Conservation (phyloP, 257 asterid genomes). For the Ballota nigra region DNA sequence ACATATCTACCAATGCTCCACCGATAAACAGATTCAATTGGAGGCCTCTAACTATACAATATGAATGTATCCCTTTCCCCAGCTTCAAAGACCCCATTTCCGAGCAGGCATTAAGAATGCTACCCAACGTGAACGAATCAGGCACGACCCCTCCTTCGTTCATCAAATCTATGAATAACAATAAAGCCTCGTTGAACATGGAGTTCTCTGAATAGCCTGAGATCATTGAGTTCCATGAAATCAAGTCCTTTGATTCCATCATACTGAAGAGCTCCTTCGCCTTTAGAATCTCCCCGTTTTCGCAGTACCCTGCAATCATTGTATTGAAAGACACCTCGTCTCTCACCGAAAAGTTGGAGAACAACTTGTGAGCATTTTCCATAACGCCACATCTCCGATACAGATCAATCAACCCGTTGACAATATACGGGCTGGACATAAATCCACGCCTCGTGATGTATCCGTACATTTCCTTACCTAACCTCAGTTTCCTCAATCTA, state of each 20-base stretch:
- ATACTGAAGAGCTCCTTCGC: conserved; percentile 60
- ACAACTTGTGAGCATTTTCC: conserved; percentile 50
- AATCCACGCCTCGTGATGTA: conserved; percentile 50
- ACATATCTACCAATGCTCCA: conserved; percentile 75
- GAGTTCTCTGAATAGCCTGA: conserved; percentile 65
- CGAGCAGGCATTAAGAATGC: conserved; percentile 58
- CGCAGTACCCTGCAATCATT: conserved; percentile 71
- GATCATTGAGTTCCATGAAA: conserved; percentile 84
- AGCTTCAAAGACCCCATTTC: conserved; percentile 33
- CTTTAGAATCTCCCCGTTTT: conserved; percentile 44
- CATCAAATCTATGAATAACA: conserved; percentile 38
- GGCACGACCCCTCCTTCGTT: conserved; percentile 42
- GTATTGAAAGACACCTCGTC: conserved; percentile 72
- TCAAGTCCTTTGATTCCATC: conserved; percentile 54
- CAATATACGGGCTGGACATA: conserved; percentile 61
- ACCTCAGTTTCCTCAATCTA: conserved; percentile 43
- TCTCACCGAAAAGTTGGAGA: conserved; percentile 50
- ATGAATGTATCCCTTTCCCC: conserved; percentile 64
- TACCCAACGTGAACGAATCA: conserved; percentile 67
- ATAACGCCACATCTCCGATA: conserved; percentile 66
- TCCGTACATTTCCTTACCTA: conserved; percentile 77
- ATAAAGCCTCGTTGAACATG: conserved; percentile 53
- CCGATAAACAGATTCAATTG: conserved; percentile 56
- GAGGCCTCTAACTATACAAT: conserved; percentile 54
- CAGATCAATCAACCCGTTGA: conserved; percentile 74